Evolutionary conservation across 2,329 filamentous ascomycete genomes (phyloP), one percentile per base, ranked within the genome.

Genomic region (Volutella citrinella): DNA sequence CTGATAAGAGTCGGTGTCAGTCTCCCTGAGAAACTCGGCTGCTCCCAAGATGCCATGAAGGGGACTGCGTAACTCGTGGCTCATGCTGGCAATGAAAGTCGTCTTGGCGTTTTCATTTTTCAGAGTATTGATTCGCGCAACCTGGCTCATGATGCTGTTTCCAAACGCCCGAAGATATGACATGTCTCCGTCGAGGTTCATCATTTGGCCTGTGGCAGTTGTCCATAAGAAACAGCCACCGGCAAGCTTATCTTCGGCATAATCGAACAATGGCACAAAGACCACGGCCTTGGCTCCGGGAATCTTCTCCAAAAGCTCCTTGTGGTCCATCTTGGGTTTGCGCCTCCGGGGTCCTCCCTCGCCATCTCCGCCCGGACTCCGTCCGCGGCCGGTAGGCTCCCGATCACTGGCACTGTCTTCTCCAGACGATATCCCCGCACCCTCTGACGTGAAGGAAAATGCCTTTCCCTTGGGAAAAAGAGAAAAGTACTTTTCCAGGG

Each of bases 61-160:
- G 0, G 76, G 76, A 5, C 68, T 74, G 19, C 76, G 61, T 11
- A 79, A 51, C 35, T 79, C 76, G 48, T 80, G 76, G 13, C 72
- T 77, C 42, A 80, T 76, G 18, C 69, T 76, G 2, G 72, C 74
- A 25, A 80, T 76, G 38, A 79, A 78, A 9, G 75, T 74, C 2
- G 69, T 69, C 44, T 79, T 80, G 25, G 74, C 73, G 14, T 65
- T 64, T 35, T 73, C 68, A 4, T 66, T 69, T 19, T 68, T 68
- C 21, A 70, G 55, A 1, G 71, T 72, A 38, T 78, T 71, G 28
- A 77, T 61, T n/a, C 73, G 62, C 0, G 69, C 68, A 7, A 77
- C 60, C 36, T 80, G 72, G 10, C 68, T 69, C 66, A 79, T 78
- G 30, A 52, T 49, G 21, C 49, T 50, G 24, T 45, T 52, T 9